Evolutionary conservation across 768 basidiomycete species (phyloP), one percentile per base, ranked within the genome.

Genomic region (Russula dissimulans): DNA sequence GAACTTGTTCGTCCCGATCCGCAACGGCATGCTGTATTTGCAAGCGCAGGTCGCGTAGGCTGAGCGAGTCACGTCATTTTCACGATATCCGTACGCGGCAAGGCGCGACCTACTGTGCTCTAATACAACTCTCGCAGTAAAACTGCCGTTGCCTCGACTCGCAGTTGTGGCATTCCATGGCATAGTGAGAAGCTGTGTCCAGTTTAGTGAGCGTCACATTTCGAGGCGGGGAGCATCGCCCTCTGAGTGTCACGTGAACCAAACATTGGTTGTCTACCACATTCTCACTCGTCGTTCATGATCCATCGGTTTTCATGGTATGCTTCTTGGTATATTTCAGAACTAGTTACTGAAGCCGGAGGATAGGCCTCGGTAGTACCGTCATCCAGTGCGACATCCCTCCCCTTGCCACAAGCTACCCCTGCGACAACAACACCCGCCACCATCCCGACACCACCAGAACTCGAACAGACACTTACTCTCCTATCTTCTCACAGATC

Each of bases 401-500:
- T 56, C 22, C n/a, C 70, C 7, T 64, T 70, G 36, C 62, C 70
- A 43, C 61, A 65, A 42, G 38, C 69, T 3, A 26, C 22, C 22
- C 22, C 22, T 26, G 22, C 22, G 22, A 64, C 59, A 22, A 18
- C 66, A 63, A 57, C 62, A 12, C 48, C 61, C 15, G 54, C 62
- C 14, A 32, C 65, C 8, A 15, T 64, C 29, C 45, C 67, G 31
- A 81, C 86, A 73, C 79, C 87, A 12, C 83, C 88, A n/a, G 91
- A 92, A 67, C 82, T 94, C 51, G 91, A 93, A 70, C 81, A 85
- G 64, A 93, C 86, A 0, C 79, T 95, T 12, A 71, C 84, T 0
- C 73, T 86, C 63, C 78, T 95, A 54, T 86, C 90, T 1, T 80
- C 88, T 5, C 89, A 95, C 68, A 81, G 89, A 17, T 86, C 89